A percentile compares a stretch with the other conserved stretches of the same genome.
These are phyloP conservation scores for Magnaporthiopsis poae DNA, from an alignment of 2,329 filamentous ascomycete species.

Conservation along the genomic window DNA sequence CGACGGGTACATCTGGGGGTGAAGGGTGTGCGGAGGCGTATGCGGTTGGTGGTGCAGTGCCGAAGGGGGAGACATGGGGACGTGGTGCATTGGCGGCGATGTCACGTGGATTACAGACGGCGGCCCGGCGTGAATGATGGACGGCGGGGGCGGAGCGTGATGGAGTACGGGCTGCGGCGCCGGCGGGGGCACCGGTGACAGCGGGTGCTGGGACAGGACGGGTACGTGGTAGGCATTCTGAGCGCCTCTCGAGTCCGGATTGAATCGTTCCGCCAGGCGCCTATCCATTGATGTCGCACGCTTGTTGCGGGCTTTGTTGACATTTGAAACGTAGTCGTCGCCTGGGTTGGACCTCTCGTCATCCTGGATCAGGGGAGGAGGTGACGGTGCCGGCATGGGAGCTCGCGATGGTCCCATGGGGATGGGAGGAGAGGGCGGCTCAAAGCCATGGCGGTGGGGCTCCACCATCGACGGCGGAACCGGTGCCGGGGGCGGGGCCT, in stretches of 20 bases:
- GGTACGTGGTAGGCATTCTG: constrained; percentile 14
- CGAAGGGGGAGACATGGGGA: neutral
- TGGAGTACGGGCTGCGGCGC: constrained; percentile 12
- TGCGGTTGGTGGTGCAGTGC: constrained; percentile 6
- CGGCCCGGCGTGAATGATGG: neutral
- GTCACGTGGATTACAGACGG: neutral
- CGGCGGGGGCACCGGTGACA: constrained; percentile 14
- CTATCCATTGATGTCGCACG: constrained; percentile 34
- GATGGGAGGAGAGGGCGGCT: neutral
- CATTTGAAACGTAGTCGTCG: constrained; percentile 33
- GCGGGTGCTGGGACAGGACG: constrained; percentile 6
- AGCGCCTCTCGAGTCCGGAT: constrained; percentile 31
- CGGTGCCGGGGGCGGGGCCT: constrained; percentile 4
- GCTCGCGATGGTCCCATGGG: constrained; percentile 4
- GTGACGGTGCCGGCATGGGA: constrained; percentile 3
- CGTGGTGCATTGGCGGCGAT: constrained; percentile 4
- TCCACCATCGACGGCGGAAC: constrained; percentile 14
- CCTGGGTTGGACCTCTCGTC: constrained; percentile 27
- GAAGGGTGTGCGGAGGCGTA: constrained; percentile 10
- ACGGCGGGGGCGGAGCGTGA: neutral
- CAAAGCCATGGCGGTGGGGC: constrained; percentile 9
- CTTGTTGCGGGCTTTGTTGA: constrained; percentile 29
- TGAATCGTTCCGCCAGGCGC: constrained; percentile 40
- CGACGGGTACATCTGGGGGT: constrained; percentile 6
- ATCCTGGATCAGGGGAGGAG: constrained; percentile 14